Conservation (phyloP, 306 rosid genomes). For the Hippophae gyantsensis region DNA sequence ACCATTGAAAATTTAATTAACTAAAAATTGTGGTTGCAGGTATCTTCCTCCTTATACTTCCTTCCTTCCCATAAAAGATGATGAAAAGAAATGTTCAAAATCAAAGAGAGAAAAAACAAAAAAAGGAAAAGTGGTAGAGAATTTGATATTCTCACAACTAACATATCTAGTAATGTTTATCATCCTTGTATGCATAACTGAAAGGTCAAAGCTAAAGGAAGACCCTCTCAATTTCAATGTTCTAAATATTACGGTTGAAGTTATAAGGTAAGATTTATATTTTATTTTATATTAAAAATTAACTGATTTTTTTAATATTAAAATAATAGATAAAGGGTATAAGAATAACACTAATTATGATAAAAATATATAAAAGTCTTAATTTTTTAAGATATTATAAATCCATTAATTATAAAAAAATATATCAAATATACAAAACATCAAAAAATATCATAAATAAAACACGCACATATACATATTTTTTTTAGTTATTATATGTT, state of each 20-base stretch:
- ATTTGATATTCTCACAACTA: conserved; percentile 42
- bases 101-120: conserved; percentile 3
- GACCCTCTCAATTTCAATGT: conserved; percentile 74
- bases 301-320: no score
- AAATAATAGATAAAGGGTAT: no score
- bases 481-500: no score
- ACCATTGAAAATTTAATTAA: no score
- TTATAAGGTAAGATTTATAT: conserved; percentile 26
- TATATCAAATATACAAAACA: no score
- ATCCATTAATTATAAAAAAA: no score
- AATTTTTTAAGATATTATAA: no score
- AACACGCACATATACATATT: no score
- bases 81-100: background rate
- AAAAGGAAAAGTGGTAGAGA: conserved; percentile 18
- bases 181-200: conserved; percentile 52
- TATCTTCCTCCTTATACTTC: conserved; percentile 59
- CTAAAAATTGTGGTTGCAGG: conserved; percentile 17
- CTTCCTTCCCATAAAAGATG: conserved; percentile 24
- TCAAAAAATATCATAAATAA: no score
- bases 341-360: no score
- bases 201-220: conserved; percentile 42
- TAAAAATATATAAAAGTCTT: no score
- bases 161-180: conserved; percentile 50
- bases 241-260: conserved; percentile 49
- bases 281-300: no score